Evolutionary conservation across 202 grass and related monocot species (phyloP), one percentile per base, ranked within the genome.

Genomic region (Tripidium arundinaceum): DNA sequence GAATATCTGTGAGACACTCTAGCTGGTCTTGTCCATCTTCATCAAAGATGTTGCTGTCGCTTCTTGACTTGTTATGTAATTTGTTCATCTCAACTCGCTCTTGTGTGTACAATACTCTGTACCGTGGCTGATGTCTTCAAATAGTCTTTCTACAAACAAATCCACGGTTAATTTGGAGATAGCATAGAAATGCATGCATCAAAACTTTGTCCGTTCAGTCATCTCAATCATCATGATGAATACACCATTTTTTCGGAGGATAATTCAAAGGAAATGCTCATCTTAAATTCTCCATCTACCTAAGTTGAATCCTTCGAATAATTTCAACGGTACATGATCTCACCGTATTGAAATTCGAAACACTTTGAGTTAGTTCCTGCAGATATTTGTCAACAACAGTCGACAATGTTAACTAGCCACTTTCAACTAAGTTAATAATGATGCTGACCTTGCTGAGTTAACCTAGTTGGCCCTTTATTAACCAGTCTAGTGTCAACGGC

Each of bases 321-420:
- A 15, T 81, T 78, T 42, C 46, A 73, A 73, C 46, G 55, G 0
- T 11, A 9, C 18, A 75, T 25, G 63, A 80, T 8, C 25, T 38
- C 43, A 18, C 62, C 13, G 13, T 13, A 65, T 55, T 15, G 18
- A 72, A 77, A 66, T 68, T 63, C 0, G 12, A 81, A 72, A 33
- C 72, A 33, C 13, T 3, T 14, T 11, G 29, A 73, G 60, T 72
- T 33, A 60, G 21, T 26, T 60, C 57, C 45, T 47, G 60, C 59
- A 28, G 26, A 15, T 71, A 59, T 71, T 81, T 80, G 70, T 71
- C 81, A 84, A 81, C 81, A 84, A 71, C 82, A 77, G 46, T 50
- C 45, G 68, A 59, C 55, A 59, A 21, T 34, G 60, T 37, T 40
- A 36, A 34, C 3, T 14, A 37, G 10, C 8, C 16, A 7, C 46